Base-by-base conservation (phyloP, 257 asterid species). In the Solanum bulbocastanum region DNA sequence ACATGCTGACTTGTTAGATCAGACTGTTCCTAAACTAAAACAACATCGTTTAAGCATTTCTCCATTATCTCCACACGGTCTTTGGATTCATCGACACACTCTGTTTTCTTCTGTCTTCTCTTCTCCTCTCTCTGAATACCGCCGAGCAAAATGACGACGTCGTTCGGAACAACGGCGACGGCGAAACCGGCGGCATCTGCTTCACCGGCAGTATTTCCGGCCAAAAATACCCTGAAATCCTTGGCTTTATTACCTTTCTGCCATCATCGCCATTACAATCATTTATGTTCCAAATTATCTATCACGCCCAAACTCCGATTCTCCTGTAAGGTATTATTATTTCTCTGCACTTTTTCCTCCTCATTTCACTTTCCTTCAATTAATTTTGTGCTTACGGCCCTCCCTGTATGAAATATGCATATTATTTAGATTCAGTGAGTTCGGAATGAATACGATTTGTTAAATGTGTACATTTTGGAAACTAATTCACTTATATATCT, bases 241-340 rank as follows among this genome's bases (percentile, higher is more conserved):
- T 83, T 93, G 69, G 23, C 92, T 85, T 87, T 68, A 89, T 87
- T 91, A 75, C 93, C 93, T 85, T 83, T 87, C 60, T 56, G 74
- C 90, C 91, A 82, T 81, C 85, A 49, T 79, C 94, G 91, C 91
- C 89, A 87, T 85, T 78, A 76, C 88, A 42, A 44, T 88, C 90
- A 81, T 83, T 76, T 93, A 22, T 87, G 86, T 75, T 88, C 94
- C 62, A 91, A 88, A 93, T 79, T 95, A 68, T 88, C 94, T 85
- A 84, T 94, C 49, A 91, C 90, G 91, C 94, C 96, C 36, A 93
- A 91, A 91, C 92, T 94, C 87, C 94, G 92, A 40, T 90, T 94
- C 81, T 90, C 88, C 52, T 91, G 91, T 87, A 94, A 95, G 98
- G 98, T 95, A 76, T 37, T 60, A 22, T 12, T 14, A 36, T 78